These are phyloP conservation scores for Haplosporangium sp. DNA, from an alignment of 371 early-diverging fungal genomes.

Conservation along the genomic window DNA sequence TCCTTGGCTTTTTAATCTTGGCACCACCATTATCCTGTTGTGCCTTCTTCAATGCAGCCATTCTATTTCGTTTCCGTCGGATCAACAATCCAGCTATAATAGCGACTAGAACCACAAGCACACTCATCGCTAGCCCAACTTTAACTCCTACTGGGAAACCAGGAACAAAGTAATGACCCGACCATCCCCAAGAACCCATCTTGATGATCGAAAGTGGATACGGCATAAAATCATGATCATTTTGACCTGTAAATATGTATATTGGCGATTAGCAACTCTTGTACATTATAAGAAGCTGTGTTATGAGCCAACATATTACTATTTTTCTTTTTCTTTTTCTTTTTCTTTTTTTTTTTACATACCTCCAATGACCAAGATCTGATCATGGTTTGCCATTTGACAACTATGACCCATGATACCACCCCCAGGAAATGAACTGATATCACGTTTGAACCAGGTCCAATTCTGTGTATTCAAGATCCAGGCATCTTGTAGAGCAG, in stretches of 20 bases:
- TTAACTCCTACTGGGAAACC: slow-evolving; percentile 26
- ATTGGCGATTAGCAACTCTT: neutral
- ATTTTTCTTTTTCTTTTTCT: slow-evolving; percentile 5
- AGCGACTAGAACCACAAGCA: slow-evolving; percentile 30
- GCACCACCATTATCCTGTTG: neutral
- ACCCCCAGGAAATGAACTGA: slow-evolving; percentile 16
- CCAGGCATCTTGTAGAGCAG: slow-evolving; percentile 32
- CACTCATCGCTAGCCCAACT: slow-evolving; percentile 31
- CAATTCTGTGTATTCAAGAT: slow-evolving; percentile 32
- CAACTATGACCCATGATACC: slow-evolving; percentile 51
- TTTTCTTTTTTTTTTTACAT: slow-evolving; percentile 5
- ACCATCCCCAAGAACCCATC: slow-evolving; percentile 22
- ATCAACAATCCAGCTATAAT: slow-evolving; percentile 35
- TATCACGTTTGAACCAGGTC: slow-evolving; percentile 27
- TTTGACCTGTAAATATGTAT: slow-evolving; percentile 6
- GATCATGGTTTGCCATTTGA: slow-evolving; percentile 13
- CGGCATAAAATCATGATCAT: slow-evolving; percentile 2
- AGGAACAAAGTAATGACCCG: slow-evolving; percentile 10
- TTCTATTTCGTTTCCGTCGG: slow-evolving; percentile 23
- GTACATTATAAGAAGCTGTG: neutral
- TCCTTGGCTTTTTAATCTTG: neutral
- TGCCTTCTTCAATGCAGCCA: slow-evolving; percentile 3
- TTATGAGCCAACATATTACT: neutral
- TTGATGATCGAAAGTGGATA: slow-evolving; percentile 31
- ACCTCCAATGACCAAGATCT: slow-evolving; percentile 52